Base-by-base conservation (phyloP, 2,329 filamentous ascomycete genomes). In the Arthrobotrys entomopaga region DNA sequence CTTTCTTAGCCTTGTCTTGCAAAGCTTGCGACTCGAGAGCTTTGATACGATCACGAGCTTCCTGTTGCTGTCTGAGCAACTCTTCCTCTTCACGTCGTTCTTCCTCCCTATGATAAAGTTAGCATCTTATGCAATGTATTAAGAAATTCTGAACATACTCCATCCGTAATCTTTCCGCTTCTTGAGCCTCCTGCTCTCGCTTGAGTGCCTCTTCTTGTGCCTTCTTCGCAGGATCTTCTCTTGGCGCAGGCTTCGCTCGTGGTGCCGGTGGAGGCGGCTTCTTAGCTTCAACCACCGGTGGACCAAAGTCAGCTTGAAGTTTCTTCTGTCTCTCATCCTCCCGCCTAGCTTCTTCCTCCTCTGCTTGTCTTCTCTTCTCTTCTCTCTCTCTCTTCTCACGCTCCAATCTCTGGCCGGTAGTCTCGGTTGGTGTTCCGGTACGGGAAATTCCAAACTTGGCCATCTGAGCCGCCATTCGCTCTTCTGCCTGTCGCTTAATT, bases 401-500 rank as follows among this genome's bases (percentile, higher is more conserved):
- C 80, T 98, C 95, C 70, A 91, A 87, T 75, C 93, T 88, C 82
- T 99, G 93, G 66, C 90, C 87, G 38, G 93, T 84, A 29, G 89
- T 91, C 83, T 99, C 95, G 2, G 90, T 89, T 43, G 89, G 83
- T 80, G 96, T 96, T 16, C 85, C 85, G 3, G 71, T 29, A 19
- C 76, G 71, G 26, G 76, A 60, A 80, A 99, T 90, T 40, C 95
- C 95, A 75, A 98, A 87, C 53, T 94, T 94, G 73, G 95, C 95
- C 79, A 99, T 87, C 73, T 95, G 90, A 82, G 98, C 95, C 40
- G 95, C 94, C 90, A 99, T 98, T 72, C 94, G 91, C 80, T 94
- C 92, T 81, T 98, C 93, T 7, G 95, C 96, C 81, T 97, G 94
- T 81, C 97, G 93, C 81, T 96, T 96, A 80, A 98, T 97, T 79